Conservation (phyloP, 2,329 filamentous ascomycete genomes). For the Cryphonectria nitschkei region DNA sequence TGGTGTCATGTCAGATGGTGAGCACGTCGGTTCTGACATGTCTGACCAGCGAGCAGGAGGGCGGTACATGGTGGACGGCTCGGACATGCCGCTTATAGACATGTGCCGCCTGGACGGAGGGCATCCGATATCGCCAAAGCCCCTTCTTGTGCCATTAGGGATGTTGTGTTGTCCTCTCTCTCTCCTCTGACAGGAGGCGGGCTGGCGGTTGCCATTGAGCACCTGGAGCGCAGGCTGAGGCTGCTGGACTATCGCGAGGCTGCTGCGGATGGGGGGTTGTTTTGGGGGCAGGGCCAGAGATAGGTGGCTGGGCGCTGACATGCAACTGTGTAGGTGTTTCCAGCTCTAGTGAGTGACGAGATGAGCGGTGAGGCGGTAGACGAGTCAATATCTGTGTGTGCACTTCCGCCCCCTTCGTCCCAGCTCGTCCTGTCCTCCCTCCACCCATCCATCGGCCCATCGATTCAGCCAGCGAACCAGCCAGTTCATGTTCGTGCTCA, state of each 20-base stretch:
- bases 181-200: background rate
- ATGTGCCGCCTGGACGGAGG: background rate
- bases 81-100: background rate
- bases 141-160: background rate
- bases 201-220: background rate
- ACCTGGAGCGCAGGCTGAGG: background rate
- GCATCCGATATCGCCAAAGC: conserved; percentile 13
- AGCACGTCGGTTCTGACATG: conserved; percentile 13
- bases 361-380: background rate
- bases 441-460: background rate
- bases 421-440: background rate
- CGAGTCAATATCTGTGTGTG: background rate
- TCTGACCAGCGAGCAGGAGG: conserved; percentile 9
- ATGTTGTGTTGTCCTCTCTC: background rate
- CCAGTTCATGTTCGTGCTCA: background rate
- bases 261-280: background rate
- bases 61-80: background rate
- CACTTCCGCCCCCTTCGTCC: background rate
- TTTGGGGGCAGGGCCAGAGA: background rate
- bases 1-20: conserved; percentile 2
- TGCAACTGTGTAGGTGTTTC: background rate
- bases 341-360: background rate
- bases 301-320: background rate
- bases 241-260: conserved; percentile 2
- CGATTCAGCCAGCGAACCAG: background rate